Evolutionary conservation across 805 yeast genomes (phyloP), one percentile per base, ranked within the genome.

Genomic region (Candida germanica): DNA sequence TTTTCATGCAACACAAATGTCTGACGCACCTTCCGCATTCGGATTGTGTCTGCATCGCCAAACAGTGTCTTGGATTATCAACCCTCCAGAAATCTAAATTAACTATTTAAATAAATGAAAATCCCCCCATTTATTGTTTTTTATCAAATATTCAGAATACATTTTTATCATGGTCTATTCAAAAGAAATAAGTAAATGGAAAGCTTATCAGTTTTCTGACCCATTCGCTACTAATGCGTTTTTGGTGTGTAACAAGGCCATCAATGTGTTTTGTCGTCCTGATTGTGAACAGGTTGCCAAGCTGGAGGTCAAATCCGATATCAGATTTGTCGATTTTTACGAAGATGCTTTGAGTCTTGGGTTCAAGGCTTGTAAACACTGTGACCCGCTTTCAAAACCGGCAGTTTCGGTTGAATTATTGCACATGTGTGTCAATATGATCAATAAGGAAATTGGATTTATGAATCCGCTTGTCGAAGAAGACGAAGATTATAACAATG

Each of bases 181-280:
- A 1, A 53, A 71, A 5, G 75, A 71, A 27, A 50, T 60, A 10
- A 55, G 73, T 26, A 77, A 69, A 49, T 75, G 81, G 81, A 75
- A 71, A 35, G 85, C 85, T 1, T 79, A 77, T 54, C 80, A 77
- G 49, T 77, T 76, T 54, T 65, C 73, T 40, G 87, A 80, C 49
- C 84, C 87, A 1, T 77, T 76, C 47, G 81, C 85, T 9, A 72
- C 81, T 0, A 74, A 73, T 27, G 59, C 75, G 17, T 82, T 81
- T 46, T 58, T 65, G 32, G 82, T 77, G 15, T 68, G 78, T 47
- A 69, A 71, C 51, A 61, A 61, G 39, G 53, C 58, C 20, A 56
- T 56, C 17, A 61, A 62, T 36, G 46, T 49, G n/a, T 71, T 74
- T 33, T 82, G 88, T 47, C 75, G 86, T 33, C 87, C 89, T 5